Evolutionary conservation across 176 grass and related monocot species (phyloP).

Genomic region (Bothriochloa decipiens): DNA sequence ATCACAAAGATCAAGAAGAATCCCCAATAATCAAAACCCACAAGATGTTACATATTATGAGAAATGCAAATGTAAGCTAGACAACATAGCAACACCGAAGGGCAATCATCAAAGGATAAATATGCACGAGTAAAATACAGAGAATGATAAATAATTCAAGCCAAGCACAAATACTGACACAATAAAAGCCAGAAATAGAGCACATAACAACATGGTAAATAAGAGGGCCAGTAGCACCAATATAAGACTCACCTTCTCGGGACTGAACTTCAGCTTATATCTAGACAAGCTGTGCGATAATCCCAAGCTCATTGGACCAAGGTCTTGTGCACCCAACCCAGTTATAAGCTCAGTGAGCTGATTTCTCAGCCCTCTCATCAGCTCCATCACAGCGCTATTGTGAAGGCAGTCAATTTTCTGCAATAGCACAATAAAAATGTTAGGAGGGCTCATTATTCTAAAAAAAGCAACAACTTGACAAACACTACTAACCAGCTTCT

Average conservation of each 20-base stretch:
- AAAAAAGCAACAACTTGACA: background rate
- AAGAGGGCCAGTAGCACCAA: background rate
- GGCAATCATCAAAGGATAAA: background rate
- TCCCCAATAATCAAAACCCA: background rate
- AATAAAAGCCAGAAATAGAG: background rate
- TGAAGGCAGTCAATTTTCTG: constrained; percentile 96
- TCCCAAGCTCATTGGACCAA: constrained; percentile 88
- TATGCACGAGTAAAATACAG: background rate
- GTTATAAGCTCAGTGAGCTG: constrained; percentile 90
- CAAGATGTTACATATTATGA: background rate
- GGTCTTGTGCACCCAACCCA: constrained; percentile 76
- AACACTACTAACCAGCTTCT: constrained; percentile 65
- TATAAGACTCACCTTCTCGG: constrained; percentile 72
- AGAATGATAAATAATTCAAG: background rate
- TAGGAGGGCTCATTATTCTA: background rate
- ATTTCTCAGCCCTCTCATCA: constrained; percentile 88
- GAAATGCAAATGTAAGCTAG: background rate
- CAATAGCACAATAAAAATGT: background rate
- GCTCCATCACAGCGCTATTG: constrained; percentile 82
- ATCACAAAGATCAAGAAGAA: background rate
- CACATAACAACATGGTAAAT: background rate
- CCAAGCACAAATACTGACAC: background rate
- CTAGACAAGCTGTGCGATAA: constrained; percentile 91
- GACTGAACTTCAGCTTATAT: constrained; percentile 96
- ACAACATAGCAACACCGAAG: background rate